Evolutionary conservation across 495 filamentous ascomycete genomes (phyloP), one percentile per base, ranked within the genome.

Genomic region (Jackrogersella multiformis): DNA sequence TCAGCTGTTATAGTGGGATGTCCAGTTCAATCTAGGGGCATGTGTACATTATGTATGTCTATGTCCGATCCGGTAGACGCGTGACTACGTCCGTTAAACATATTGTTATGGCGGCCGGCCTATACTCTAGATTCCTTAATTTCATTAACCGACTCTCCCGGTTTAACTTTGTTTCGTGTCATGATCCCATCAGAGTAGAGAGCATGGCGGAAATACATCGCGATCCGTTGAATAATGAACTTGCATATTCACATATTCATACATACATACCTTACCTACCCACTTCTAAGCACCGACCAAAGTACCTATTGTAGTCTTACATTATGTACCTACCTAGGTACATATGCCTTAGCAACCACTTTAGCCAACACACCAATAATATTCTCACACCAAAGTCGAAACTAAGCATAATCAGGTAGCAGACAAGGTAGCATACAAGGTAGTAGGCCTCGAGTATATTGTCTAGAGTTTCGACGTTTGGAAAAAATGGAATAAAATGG

Each of bases 151-250:
- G 42, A 46, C 42, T 26, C n/a, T 21, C 20, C 42, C 20, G 42
- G n/a, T 21, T 21, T 46, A 46, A 46, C 42, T 9, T 46, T 20
- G 42, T 46, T 46, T 46, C 42, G 26, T 21, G 21, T 46, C 42
- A 21, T 46, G 42, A 46, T 46, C 42, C 42, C 42, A 21, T 46
- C 12, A 46, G 42, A 46, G 24, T 26, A 21, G 24, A 24, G 42
- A 46, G 42, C 20, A 24, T n/a, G 42, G 6, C 24, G 21, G 42
- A 46, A 46, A 21, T 46, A 46, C 42, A 26, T 26, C 21, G 21
- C 18, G 42, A 46, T 46, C 42, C 6, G n/a, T 26, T 26, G 26
- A 26, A 46, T 12, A 10, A 26, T 46, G n/a, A 26, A 6, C 18
- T 23, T 30, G 32, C 32, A 12, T 35, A 9, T 12, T 9, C 10